phyloP scores from a whole-genome alignment of 352 stramenopile species.

The Pythium myriotylum region DNA sequence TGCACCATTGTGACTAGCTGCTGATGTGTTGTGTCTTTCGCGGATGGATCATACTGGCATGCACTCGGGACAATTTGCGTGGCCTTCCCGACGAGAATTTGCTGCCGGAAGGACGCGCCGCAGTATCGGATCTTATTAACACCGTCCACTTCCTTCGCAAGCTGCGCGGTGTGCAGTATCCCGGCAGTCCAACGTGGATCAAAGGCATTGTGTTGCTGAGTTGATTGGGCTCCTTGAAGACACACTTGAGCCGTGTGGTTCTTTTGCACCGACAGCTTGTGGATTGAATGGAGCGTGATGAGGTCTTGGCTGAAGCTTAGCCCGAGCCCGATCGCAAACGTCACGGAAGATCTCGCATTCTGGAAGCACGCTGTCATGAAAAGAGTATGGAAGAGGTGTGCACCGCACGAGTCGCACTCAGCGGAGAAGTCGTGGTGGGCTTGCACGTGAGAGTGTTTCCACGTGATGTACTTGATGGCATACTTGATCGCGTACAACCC shows the following conservation, averaged over 20 bases:
- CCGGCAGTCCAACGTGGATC: neutral
- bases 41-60: too few species aligned
- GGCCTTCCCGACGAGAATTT: too few species aligned
- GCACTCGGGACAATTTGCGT: neutral
- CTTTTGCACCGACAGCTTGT: neutral
- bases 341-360: slow-evolving; percentile 36
- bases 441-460: slow-evolving; percentile 25
- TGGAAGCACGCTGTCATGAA: slow-evolving; percentile 44
- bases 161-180: neutral
- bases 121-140: too few species aligned
- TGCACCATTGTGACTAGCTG: neutral
- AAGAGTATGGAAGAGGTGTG: slow-evolving; percentile 39
- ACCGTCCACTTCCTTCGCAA: too few species aligned
- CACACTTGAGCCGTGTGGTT: neutral
- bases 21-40: neutral
- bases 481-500: slow-evolving; percentile 37
- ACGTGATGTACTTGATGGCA: slow-evolving; percentile 15
- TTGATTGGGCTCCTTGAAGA: neutral
- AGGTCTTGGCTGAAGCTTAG: slow-evolving; percentile 28
- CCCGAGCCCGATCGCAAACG: slow-evolving; percentile 23
- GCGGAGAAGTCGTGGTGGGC: slow-evolving; percentile 32
- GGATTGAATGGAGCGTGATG: neutral
- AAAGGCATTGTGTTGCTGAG: neutral
- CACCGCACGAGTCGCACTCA: slow-evolving; percentile 17
- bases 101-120: too few species aligned